Base-by-base conservation (phyloP, 345 rosid genomes). In the Sapria himalayana region DNA sequence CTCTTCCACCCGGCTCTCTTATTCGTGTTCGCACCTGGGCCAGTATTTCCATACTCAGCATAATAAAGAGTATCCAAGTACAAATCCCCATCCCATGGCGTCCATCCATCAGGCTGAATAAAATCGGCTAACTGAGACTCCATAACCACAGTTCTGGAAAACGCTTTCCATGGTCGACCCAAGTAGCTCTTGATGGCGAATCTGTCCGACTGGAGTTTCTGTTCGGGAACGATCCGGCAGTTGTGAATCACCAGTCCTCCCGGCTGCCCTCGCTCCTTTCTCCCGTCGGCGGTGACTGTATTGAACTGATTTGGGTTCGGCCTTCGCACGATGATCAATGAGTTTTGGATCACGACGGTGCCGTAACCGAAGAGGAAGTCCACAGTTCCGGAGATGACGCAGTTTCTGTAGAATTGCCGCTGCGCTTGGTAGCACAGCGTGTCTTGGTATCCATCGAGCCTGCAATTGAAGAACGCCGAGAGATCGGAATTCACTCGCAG, bases 291-390 rank as follows among this genome's bases (percentile, higher is more conserved):
- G 1, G 85, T 74, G 27, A 85, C 57, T 2, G 75, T 63, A 69
- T 76, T 80, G 53, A 22, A 19, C 25, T 72, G 81, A 33, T 51
- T 55, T 0, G 51, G 40, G 19, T 46, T 61, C 5, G 73, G 71
- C 56, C 50, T 71, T 22, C 78, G 58, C 41, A 53, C 62, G 15
- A 75, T 73, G 56, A 82, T 61, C 27, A 50, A 42, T n/a, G 80
- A 78, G 73, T 67, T 75, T 31, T 82, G 92, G 57, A 78, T 71
- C 31, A 75, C 44, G 7, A 66, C 46, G 0, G 64, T 37, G 2
- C 74, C 68, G 39, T 70, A 71, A 0, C 92, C 92, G 47, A 82
- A 78, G 69, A 78, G 68, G 86, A 78, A 82, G 41, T 82, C 86
- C 8, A 75, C 50, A 0, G 82, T 82, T 25, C 82, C 86, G 0